Percentiles rank a stretch among this genome's conserved stretches.
Conservation (phyloP, 1,284 basidiomycete species). For the Boletus semigastroideus region DNA sequence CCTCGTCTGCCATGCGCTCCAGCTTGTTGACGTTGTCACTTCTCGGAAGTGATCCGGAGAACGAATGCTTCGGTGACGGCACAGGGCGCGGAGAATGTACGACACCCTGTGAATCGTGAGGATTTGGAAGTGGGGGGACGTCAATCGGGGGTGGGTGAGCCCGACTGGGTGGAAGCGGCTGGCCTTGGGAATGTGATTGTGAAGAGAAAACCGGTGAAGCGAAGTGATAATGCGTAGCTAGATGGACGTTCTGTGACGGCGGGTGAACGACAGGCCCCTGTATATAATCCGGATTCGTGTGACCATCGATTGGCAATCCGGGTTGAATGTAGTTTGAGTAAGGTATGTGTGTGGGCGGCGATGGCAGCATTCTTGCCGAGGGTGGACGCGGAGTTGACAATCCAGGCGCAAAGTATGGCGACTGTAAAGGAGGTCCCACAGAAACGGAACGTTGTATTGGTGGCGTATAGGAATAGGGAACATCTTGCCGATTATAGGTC, state of each 20-base stretch:
- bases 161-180: constrained; percentile 9
- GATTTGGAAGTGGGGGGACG: constrained; percentile 27
- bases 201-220: constrained; percentile 51
- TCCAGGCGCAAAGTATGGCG: constrained; percentile 12
- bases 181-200: constrained; percentile 18
- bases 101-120: constrained; percentile 28
- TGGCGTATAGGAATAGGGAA: constrained; percentile 9
- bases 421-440: constrained; percentile 11
- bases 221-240: constrained; percentile 55
- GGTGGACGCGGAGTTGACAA: constrained; percentile 13
- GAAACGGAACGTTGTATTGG: constrained; percentile 23
- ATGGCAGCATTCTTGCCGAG: constrained; percentile 20
- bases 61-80: constrained; percentile 30
- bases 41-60: constrained; percentile 42
- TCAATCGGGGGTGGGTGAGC: constrained; percentile 21
- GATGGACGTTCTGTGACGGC: constrained; percentile 56
- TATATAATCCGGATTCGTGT: constrained; percentile 39
- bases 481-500: constrained; percentile 18
- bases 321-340: constrained; percentile 6
- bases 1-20: constrained; percentile 66
- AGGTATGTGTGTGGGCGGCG: constrained; percentile 12
- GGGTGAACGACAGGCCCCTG: constrained; percentile 61
- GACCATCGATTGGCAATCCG: constrained; percentile 8
- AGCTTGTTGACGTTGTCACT: constrained; percentile 61
- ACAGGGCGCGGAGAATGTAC: constrained; percentile 32